Evolutionary conservation across 371 early-diverging fungal genomes (phyloP), one percentile per base, ranked within the genome.

Genomic region (Mortierella sp.): DNA sequence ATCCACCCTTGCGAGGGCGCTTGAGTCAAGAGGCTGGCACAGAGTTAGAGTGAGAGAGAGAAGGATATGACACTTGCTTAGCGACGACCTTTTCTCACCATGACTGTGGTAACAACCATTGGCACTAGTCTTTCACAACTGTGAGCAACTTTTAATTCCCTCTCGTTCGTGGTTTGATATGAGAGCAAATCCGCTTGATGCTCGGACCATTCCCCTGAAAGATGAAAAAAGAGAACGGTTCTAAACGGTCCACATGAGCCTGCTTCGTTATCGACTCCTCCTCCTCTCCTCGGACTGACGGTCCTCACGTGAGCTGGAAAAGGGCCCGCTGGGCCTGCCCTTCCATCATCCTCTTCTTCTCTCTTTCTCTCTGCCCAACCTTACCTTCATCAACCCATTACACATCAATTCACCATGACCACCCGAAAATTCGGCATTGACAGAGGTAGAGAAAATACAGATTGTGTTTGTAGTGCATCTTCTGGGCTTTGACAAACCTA

Each of bases 351-450:
- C 56, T 60, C 68, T 26, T 37, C 47, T 12, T 26, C 44, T 29
- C 28, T 23, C n/a, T n/a, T n/a, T n/a, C 64, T 21, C 53, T 52
- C 46, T 37, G 18, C 37, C 29, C 28, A 61, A 25, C 28, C n/a
- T 25, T 45, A 51, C 28, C 29, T 48, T 37, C 53, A 37, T 37
- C 37, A 37, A 37, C 21, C 19, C 46, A 60, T 43, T 18, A 47
- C n/a, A 59, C 12, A n/a, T 23, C 61, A 19, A 46, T 7, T 48
- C 57, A 46, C 21, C 62, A 79, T 72, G 70, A 69, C 53, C 58
- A 66, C 51, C 25, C 66, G 79, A 57, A 79, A 79, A 37, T 79
- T 59, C 73, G 79, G 79, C 28, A 65, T 79, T 43, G 79, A 79
- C 70, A 79, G 79, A 79, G 79, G 79, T 79, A 70, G 59, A 23